A percentile compares a stretch with the other conserved stretches of the same genome.
Evolutionary conservation across 306 rosid genomes (phyloP).

Genomic region (Vigna angularis): DNA sequence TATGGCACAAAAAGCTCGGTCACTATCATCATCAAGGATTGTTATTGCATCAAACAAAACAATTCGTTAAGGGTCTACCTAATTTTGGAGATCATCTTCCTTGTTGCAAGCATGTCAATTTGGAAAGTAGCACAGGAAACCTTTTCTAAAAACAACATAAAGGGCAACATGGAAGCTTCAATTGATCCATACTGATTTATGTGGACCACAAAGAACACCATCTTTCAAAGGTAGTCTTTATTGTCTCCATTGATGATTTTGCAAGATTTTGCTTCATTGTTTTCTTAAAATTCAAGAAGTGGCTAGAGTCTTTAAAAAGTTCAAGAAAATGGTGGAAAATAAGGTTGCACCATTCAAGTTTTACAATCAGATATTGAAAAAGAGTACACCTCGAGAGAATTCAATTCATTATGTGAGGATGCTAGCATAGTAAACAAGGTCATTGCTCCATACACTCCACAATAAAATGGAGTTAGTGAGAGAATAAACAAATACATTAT

Average conservation of each 20-base stretch:
- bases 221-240: neutral
- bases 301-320: neutral
- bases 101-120: too few relatives aligned
- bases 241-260: neutral
- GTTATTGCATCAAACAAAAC: too few relatives aligned
- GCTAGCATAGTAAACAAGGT: neutral
- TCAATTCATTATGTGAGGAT: neutral
- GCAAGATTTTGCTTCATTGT: too few relatives aligned
- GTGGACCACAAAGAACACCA: neutral
- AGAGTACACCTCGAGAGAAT: neutral
- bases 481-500: too few relatives aligned
- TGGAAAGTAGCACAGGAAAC: too few relatives aligned
- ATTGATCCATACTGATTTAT: neutral
- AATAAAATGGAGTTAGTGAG: neutral
- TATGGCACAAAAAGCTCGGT: too few relatives aligned
- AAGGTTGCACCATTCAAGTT: neutral
- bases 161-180: neutral
- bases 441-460: neutral
- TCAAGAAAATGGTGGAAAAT: neutral
- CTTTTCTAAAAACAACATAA: too few relatives aligned
- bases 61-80: too few relatives aligned
- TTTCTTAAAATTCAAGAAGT: neutral
- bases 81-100: too few relatives aligned
- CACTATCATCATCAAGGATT: too few relatives aligned
- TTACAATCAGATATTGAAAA: neutral